Percentiles rank a stretch among this genome's conserved stretches.
These are phyloP conservation scores for Alloteropsis angusta DNA, from an alignment of 202 grass and related monocot genomes.

Conservation along the genomic window DNA sequence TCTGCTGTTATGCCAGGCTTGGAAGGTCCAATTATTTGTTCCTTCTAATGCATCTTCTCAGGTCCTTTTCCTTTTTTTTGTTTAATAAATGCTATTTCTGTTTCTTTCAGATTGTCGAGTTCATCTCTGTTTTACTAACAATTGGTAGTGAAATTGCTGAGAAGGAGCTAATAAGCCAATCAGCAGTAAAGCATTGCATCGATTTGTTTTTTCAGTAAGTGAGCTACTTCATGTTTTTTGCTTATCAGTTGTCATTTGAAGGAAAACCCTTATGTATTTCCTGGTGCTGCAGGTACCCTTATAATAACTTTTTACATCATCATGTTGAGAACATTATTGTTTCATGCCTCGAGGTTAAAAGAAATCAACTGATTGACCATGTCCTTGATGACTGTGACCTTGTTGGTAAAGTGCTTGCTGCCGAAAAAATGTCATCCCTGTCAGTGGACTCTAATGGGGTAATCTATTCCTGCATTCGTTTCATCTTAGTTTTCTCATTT, in stretches of 20 bases:
- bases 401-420: slow-evolving; percentile 57
- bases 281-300: slow-evolving; percentile 58
- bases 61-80: not conserved
- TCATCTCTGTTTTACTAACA: slow-evolving; percentile 74
- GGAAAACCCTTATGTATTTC: not conserved
- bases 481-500: not conserved
- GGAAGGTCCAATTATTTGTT: slow-evolving; percentile 11
- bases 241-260: not conserved
- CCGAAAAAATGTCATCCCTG: slow-evolving; percentile 44
- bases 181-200: slow-evolving; percentile 48
- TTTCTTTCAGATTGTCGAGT: slow-evolving; percentile 69
- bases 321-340: slow-evolving; percentile 71
- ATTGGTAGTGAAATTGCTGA: slow-evolving; percentile 76
- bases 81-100: slow-evolving; percentile 11
- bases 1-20: slow-evolving; percentile 3
- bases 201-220: slow-evolving; percentile 87
- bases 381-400: slow-evolving; percentile 55
- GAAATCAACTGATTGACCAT: slow-evolving; percentile 57
- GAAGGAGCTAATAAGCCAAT: slow-evolving; percentile 58
- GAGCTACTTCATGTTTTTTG: not conserved
- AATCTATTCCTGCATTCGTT: slow-evolving; percentile 8
- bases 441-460: slow-evolving; percentile 49
- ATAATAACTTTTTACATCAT: slow-evolving; percentile 82
- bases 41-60: not conserved
- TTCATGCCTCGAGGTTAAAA: slow-evolving; percentile 74